Percentiles rank a stretch among this genome's conserved stretches.
phyloP scores from a whole-genome alignment of 176 grass and related monocot genomes.

The Calamus simplicifolius region DNA sequence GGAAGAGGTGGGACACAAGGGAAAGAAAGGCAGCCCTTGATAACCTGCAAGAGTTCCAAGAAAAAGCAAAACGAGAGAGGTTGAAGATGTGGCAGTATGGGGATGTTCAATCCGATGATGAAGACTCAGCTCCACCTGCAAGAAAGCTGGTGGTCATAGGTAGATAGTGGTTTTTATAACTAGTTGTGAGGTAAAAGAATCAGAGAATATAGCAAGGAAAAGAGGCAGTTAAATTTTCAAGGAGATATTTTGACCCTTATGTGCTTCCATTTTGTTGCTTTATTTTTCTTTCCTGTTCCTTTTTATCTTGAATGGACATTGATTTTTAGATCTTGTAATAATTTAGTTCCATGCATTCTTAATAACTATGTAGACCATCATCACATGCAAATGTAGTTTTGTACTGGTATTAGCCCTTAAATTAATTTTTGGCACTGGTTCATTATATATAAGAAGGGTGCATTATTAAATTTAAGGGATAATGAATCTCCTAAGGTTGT shows the following conservation, averaged over 20 bases:
- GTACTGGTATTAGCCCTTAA: no score
- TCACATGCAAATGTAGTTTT: no score
- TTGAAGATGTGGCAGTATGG: slow-evolving; percentile 59
- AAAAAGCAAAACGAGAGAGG: slow-evolving; percentile 63
- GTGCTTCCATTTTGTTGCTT: neutral
- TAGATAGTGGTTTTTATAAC: neutral
- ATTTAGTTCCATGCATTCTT: neutral
- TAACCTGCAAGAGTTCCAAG: slow-evolving; percentile 72
- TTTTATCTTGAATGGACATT: slow-evolving; percentile 10
- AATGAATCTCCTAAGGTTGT: no score
- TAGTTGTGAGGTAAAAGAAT: neutral
- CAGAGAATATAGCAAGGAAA: neutral
- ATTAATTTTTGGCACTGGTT: no score
- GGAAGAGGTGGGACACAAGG: slow-evolving; percentile 69
- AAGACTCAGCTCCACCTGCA: slow-evolving; percentile 42
- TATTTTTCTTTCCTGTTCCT: neutral
- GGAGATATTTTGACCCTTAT: neutral
- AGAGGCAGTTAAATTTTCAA: neutral
- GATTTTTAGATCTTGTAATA: slow-evolving; percentile 6
- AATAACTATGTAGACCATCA: no score
- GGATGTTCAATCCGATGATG: slow-evolving; percentile 61
- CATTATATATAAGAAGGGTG: no score
- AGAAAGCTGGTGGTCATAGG: slow-evolving; percentile 43
- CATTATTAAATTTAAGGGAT: no score
- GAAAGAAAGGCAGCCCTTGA: slow-evolving; percentile 52